Evolutionary conservation across 1,139 yeast genomes (phyloP).

Genomic region (Protomyces arabidopsidicola): DNA sequence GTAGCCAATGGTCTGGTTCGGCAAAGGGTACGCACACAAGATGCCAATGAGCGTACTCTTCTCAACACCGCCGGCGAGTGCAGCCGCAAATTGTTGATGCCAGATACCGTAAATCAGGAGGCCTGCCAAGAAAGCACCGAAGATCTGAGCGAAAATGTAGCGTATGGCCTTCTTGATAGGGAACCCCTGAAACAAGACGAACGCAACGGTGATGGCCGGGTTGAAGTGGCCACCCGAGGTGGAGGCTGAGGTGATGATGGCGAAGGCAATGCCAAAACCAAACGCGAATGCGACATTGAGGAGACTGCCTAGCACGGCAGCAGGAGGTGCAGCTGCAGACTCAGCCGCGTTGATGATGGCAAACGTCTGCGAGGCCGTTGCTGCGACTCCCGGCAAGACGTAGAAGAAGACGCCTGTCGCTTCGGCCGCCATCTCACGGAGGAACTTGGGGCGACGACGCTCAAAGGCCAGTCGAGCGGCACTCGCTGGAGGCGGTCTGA

Average conservation of each 20-base stretch:
- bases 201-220: conserved; percentile 45
- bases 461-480: conserved; percentile 10
- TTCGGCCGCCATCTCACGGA: conserved; percentile 24
- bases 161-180: conserved; percentile 45
- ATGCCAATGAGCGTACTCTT: conserved; percentile 1
- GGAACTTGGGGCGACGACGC: conserved; percentile 4
- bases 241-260: conserved; percentile 39
- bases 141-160: conserved; percentile 43
- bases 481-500: conserved; percentile 19
- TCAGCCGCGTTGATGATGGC: neutral
- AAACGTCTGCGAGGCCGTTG: conserved; percentile 4
- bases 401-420: conserved; percentile 24
- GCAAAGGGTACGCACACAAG: conserved; percentile 20
- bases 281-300: conserved; percentile 19
- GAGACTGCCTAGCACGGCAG: conserved; percentile 10
- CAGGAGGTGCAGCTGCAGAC: conserved; percentile 11
- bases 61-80: conserved; percentile 1
- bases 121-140: conserved; percentile 46
- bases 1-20: conserved; percentile 20
- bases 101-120: conserved; percentile 43
- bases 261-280: conserved; percentile 24
- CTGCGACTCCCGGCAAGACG: conserved; percentile 24
- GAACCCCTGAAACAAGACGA: conserved; percentile 45
- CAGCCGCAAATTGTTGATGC: conserved; percentile 15
- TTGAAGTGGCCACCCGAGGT: conserved; percentile 48